phyloP scores from a whole-genome alignment of 164 flowering plant genomes.

The Protea cynaroides region DNA sequence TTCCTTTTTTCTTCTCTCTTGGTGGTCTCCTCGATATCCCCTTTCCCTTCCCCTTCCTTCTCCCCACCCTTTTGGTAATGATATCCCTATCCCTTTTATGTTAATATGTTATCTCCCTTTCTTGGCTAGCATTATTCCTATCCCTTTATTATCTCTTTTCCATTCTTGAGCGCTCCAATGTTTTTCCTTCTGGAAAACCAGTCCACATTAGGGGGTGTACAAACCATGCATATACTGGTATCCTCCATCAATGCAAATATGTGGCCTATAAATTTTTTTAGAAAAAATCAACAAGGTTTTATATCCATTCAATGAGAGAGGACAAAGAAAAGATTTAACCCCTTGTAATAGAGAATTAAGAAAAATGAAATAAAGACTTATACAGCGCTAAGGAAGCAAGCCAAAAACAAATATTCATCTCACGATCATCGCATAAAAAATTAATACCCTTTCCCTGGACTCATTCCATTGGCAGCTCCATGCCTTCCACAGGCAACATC shows the following conservation, averaged over 20 bases:
- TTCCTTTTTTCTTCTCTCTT: no score
- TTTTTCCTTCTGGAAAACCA: no score
- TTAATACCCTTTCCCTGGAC: conserved; percentile 89
- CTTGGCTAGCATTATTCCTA: no score
- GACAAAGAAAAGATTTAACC: background rate
- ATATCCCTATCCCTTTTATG: no score
- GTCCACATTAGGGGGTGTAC: no score
- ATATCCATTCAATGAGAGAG: background rate
- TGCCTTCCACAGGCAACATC: conserved; percentile 78
- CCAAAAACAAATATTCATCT: background rate
- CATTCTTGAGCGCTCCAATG: no score
- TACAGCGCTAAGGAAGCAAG: background rate
- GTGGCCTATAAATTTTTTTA: background rate
- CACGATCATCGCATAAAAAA: background rate
- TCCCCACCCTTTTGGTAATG: no score
- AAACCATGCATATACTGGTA: background rate
- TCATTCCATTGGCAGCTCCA: conserved; percentile 78
- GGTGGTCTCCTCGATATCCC: no score
- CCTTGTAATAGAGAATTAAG: background rate
- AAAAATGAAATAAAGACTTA: background rate
- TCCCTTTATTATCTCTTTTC: no score
- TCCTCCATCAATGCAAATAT: background rate
- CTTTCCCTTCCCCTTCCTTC: no score
- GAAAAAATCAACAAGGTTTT: background rate
- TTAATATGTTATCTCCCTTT: no score